Base-by-base conservation (phyloP, 73 alveolate species). In the Uronychia setigera region DNA sequence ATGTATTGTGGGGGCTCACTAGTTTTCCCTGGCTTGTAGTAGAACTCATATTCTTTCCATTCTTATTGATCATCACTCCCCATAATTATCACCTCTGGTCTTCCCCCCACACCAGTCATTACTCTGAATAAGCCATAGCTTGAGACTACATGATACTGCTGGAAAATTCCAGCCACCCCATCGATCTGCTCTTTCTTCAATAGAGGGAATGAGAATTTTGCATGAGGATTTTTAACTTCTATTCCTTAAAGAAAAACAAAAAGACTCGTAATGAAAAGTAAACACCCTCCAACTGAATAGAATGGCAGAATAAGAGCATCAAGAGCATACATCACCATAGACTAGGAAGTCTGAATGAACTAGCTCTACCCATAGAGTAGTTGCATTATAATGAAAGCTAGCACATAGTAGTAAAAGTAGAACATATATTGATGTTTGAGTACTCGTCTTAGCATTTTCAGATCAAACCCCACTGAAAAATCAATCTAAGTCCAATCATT, bases 31-130 rank as follows among this genome's bases (percentile, higher is more conserved):
- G 98, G 99, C 78, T 95, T 95, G 78, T 94, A 93, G 76, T 60
- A 35, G 80, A 95, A 86, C 58, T 85, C 89, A 67, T 92, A 92
- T 75, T 91, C 97, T 59, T 85, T 34, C 95, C 97, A 95, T 25
- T 46, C 84, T 31, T 86, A 29, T 9, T 76, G 74, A 88, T 95
- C 98, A 26, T 86, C 86, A 84, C 95, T 85, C 26, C 97, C 99
- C 35, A 85, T 76, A 59, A 95, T 79, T 13, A 91, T 83, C 0
- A 95, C 77, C 82, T 95, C 99, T 35, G 96, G 97, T 80, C 99
- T 94, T 33, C 99, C 99, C 27, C 91, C 94, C 11, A 95, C 97
- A 0, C 99, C 99, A 5, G 99, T 95, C 99, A 95, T 95, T 34
- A 87, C 83, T 59, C 98, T 88, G 76, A 95, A 95, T 32, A 95